A percentile compares a stretch with the other conserved stretches of the same genome.
phyloP scores from a whole-genome alignment of 139 green algal genomes.

The Coccomyxa sp. region DNA sequence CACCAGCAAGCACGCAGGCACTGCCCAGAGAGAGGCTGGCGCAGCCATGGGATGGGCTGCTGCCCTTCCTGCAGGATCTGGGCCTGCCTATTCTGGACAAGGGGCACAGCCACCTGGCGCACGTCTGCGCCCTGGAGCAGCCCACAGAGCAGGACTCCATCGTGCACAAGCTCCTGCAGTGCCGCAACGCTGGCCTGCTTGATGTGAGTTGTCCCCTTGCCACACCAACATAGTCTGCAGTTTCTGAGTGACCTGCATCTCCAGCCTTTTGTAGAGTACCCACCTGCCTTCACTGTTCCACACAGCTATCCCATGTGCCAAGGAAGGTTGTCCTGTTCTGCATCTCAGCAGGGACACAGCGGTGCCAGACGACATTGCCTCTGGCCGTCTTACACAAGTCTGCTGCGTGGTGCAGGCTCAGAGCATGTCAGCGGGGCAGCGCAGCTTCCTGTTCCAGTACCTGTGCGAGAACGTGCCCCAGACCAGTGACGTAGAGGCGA shows the following conservation, averaged over 20 bases:
- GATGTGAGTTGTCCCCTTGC: not conserved
- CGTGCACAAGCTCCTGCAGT: constrained; percentile 24
- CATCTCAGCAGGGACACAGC: too few species aligned
- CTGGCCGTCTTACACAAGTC: not conserved
- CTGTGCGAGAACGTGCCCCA: not conserved
- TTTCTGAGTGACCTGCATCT: too few species aligned
- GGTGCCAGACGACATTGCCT: not conserved
- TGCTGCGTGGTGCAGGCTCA: not conserved
- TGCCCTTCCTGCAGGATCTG: constrained; percentile 24
- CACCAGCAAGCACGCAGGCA: too few species aligned
- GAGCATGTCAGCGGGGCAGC: not conserved
- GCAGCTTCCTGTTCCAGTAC: not conserved
- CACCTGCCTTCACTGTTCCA: too few species aligned
- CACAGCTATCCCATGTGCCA: too few species aligned
- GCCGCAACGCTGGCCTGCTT: constrained; percentile 7
- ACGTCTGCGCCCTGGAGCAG: not conserved
- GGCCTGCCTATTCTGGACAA: constrained; percentile 42
- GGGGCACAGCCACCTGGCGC: constrained; percentile 15
- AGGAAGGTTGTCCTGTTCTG: too few species aligned
- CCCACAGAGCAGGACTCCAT: constrained; percentile 7
- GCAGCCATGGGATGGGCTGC: constrained; percentile 36
- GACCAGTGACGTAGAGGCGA: not conserved
- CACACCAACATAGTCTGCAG: too few species aligned
- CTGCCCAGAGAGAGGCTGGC: constrained; percentile 4
- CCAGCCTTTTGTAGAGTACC: not conserved